A percentile compares a stretch with the other conserved stretches of the same genome.
phyloP scores from a whole-genome alignment of 2,329 filamentous ascomycete genomes.

The Diaporthe citri region DNA sequence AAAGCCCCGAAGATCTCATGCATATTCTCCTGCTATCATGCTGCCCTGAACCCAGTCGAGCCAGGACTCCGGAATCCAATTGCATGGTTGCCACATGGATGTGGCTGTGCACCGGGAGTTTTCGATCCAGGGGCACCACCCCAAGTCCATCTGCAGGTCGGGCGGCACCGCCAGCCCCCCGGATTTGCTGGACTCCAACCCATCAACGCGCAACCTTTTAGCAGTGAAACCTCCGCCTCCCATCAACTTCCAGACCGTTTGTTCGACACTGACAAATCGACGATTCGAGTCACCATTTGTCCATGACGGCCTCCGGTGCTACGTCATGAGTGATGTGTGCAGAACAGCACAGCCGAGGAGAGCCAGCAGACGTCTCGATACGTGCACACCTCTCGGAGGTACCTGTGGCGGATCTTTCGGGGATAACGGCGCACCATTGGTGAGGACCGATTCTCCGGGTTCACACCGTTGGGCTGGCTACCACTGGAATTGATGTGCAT shows the following conservation, averaged over 20 bases:
- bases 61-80: not conserved
- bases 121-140: conserved; percentile 11
- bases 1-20: conserved; percentile 1
- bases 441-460: not conserved
- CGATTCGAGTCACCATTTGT: conserved; percentile 18
- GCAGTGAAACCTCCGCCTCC: conserved; percentile 17
- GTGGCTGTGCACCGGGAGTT: conserved; percentile 29
- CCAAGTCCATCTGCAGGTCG: conserved; percentile 29
- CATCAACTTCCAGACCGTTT: conserved; percentile 14
- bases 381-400: conserved; percentile 19
- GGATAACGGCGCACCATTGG: not conserved
- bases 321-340: conserved; percentile 23
- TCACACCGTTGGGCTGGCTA: conserved; percentile 13
- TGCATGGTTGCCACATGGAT: conserved; percentile 27
- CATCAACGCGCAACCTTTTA: not conserved
- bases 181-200: conserved; percentile 4
- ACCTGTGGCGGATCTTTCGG: not conserved
- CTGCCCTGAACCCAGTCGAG: conserved; percentile 2
- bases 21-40: not conserved
- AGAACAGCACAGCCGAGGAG: not conserved
- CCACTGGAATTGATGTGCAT: conserved; percentile 24
- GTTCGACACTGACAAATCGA: conserved; percentile 22
- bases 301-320: conserved; percentile 17
- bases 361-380: not conserved
- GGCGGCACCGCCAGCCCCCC: conserved; percentile 26